phyloP scores from a whole-genome alignment of 148 eudicot species.

The Persicaria maculosa region DNA sequence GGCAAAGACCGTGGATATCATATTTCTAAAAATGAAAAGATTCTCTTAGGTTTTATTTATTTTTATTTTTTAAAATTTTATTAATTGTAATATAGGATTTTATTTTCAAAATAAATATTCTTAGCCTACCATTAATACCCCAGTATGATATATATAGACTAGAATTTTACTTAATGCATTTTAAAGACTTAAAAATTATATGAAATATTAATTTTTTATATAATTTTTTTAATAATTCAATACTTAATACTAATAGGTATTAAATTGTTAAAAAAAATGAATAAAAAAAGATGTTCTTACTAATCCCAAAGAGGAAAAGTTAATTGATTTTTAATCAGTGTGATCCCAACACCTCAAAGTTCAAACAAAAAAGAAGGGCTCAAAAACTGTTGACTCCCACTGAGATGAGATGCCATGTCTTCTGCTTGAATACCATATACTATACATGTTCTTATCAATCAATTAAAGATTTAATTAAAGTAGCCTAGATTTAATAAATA shows the following conservation, averaged over 20 bases:
- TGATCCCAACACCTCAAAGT: conserved; percentile 4
- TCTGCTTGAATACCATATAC: background rate
- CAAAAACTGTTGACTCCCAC: conserved; percentile 1
- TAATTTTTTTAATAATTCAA: background rate
- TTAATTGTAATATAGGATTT: no score
- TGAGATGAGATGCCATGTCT: conserved; percentile 9
- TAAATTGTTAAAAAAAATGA: no score
- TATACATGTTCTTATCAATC: background rate
- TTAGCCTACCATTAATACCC: no score
- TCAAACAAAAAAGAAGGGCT: conserved; percentile 5
- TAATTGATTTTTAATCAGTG: background rate
- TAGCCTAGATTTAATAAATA: background rate
- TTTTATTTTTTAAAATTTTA: no score
- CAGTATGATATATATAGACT: no score
- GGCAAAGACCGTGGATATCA: no score
- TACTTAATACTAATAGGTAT: no score
- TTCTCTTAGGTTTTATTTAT: no score
- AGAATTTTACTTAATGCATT: no score
- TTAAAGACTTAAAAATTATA: no score
- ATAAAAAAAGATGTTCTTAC: conserved; percentile 3
- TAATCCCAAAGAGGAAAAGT: background rate
- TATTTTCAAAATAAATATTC: no score
- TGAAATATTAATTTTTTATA: background rate
- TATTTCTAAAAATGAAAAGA: no score
- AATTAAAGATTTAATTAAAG: background rate